Evolutionary conservation across 179 eudicot genomes (phyloP), one percentile per base, ranked within the genome.

Genomic region (Gypsophila paniculata): DNA sequence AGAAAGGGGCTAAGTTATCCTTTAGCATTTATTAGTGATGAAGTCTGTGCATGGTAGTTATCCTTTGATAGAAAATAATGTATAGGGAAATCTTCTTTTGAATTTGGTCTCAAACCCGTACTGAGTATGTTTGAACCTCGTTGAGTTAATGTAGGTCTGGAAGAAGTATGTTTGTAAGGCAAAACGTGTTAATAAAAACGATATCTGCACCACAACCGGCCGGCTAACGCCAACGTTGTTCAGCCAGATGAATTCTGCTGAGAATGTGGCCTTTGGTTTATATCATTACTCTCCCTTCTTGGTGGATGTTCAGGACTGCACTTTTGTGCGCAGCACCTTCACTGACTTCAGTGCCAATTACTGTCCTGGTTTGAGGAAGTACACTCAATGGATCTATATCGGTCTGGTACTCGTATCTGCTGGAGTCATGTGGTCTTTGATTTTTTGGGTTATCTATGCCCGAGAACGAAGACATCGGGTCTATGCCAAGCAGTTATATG

Each of bases 371-470:
- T 67, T 88, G 75, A 71, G 70, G 62, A 70, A 63, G 55, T 81
- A 81, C 66, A 82, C 87, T 5, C 39, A 69, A 48, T 82, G 86
- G 89, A 83, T 82, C 61, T 87, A 86, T 19, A 22, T 73, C 0
- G 91, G 91, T 17, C 82, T 90, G 75, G 63, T 78, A 5, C 18
- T 79, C 5, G 82, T 86, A 7, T 85, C 93, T 14, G 76, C 62
- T 48, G 74, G 81, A 11, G 80, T 88, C 8, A 85, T 88, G 93
- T 67, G 79, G 12, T 90, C 93, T 29, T 46, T 86, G 71, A 72
- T 87, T 21, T 73, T 84, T 49, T 89, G 94, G 94, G 80, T 89
- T 22, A 49, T 89, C 34, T 87, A 79, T 64, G 86, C 84, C 0
- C 52, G 84, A 22, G 83, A 87, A 59, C 67, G 87, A 65, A 82